A percentile compares a stretch with the other conserved stretches of the same genome.
Conservation (phyloP, 768 basidiomycete genomes). For the Rhizopogon sp. region DNA sequence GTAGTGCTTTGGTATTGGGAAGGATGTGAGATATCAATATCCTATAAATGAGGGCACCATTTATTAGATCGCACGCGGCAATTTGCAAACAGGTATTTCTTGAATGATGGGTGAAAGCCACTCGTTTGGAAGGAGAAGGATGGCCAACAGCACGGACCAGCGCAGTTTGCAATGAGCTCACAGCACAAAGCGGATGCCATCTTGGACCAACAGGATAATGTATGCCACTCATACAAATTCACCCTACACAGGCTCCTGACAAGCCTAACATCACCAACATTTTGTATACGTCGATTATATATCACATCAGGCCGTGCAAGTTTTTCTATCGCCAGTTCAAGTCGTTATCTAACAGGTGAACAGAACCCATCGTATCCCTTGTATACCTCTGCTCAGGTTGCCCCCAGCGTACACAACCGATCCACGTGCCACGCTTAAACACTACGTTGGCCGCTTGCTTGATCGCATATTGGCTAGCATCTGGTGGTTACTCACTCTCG, state of each 20-base stretch:
- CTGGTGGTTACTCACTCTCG: slow-evolving; percentile 72
- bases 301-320: slow-evolving; percentile 87
- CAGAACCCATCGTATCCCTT: slow-evolving; percentile 84
- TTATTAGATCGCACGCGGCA: slow-evolving; percentile 76
- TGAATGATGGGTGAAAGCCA: slow-evolving; percentile 79
- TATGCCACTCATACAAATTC: slow-evolving; percentile 75
- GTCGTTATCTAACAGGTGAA: slow-evolving; percentile 1
- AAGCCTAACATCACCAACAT: slow-evolving; percentile 56
- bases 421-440: slow-evolving; percentile 48
- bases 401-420: slow-evolving; percentile 52
- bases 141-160: slow-evolving; percentile 72
- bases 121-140: slow-evolving; percentile 76
- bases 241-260: slow-evolving; percentile 48
- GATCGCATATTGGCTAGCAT: slow-evolving; percentile 76
- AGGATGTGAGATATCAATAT: slow-evolving; percentile 51
- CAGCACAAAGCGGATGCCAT: slow-evolving; percentile 69
- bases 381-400: slow-evolving; percentile 39
- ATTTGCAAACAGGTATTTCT: slow-evolving; percentile 89
- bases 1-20: background rate
- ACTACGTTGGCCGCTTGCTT: slow-evolving; percentile 56
- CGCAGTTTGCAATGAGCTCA: slow-evolving; percentile 4
- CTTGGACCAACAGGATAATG: slow-evolving; percentile 92
- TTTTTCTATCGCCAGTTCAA: slow-evolving; percentile 3
- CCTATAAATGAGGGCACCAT: slow-evolving; percentile 66
- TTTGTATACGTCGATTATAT: slow-evolving; percentile 76